Base-by-base conservation (phyloP, 2,329 filamentous ascomycete species). In the Blastomyces silverae region DNA sequence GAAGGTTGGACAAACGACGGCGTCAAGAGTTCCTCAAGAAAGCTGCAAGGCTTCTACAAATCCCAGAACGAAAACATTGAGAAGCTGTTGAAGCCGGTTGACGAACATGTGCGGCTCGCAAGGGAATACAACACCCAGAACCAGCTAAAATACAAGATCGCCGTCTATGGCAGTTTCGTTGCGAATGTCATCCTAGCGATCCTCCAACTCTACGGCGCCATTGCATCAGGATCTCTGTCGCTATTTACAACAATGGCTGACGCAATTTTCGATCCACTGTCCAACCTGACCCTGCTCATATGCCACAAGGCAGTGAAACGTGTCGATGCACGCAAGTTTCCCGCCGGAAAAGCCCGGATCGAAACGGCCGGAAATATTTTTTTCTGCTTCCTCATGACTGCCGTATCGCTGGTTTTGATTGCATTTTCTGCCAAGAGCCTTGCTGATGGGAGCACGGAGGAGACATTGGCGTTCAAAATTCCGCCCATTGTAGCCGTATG, bases 211-310 rank as follows among this genome's bases (percentile, higher is more conserved):
- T 99, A 95, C 74, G 94, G 89, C 55, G 94, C 94, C 67, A 84
- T 91, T 57, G 86, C 89, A 0, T 96, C 92, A 0, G 87, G 89
- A 58, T 97, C 92, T n/a, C 84, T 97, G 46, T 96, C 93, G 5
- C 86, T 99, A 58, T 97, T 97, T 80, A 97, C 94, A 20, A 99
- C 93, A 68, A 96, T 96, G 90, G 93, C 92, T 20, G 94, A 99
- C 77, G 87, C 92, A 62, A 83, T 97, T 69, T 97, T 97, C 78
- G 94, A 97, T 74, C 94, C 92, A 10, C 74, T 95, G 72, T 93
- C 89, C 72, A 97, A 96, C 73, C 76, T 97, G 62, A 93, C 90
- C 0, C 83, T 97, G 17, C 91, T 97, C 65, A 77, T 96, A 48
- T 91, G 89, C 66, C 89, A 92, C 76, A 90, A 93, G 61, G 93